These are phyloP conservation scores for Vicia faba DNA, from an alignment of 306 rosid genomes.

Conservation along the genomic window DNA sequence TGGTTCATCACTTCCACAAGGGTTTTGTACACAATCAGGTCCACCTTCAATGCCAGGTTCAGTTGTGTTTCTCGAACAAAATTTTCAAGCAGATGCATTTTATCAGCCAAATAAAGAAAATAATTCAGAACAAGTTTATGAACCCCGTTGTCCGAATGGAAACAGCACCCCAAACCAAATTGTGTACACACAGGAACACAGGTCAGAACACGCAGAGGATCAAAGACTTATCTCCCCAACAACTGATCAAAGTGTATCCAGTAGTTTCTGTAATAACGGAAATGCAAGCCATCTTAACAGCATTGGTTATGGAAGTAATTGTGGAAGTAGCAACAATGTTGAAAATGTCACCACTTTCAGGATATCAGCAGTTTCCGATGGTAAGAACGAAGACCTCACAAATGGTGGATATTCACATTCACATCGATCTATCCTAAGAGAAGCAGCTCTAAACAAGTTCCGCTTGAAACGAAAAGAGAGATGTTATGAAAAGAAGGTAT, in stretches of 20 bases:
- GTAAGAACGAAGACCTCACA: conserved; percentile 61
- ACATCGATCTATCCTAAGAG: conserved; percentile 67
- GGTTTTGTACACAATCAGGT: conserved; percentile 56
- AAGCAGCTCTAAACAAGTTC: conserved; percentile 86
- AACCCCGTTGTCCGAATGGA: conserved; percentile 41
- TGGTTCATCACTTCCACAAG: conserved; percentile 59
- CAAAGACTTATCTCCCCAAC: conserved; percentile 61
- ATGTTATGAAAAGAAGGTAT: conserved; percentile 94
- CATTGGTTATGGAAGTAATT: conserved; percentile 76
- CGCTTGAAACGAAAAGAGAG: conserved; percentile 93
- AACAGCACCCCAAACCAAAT: conserved; percentile 43
- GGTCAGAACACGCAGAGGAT: conserved; percentile 57
- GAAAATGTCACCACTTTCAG: conserved; percentile 52
- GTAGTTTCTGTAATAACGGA: conserved; percentile 77
- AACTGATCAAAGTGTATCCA: conserved; percentile 73
- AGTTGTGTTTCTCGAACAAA: conserved; percentile 53
- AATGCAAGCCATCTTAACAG: conserved; percentile 54
- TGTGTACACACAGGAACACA: conserved; percentile 51
- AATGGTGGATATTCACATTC: conserved; percentile 49
- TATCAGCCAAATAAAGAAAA: conserved; percentile 55
- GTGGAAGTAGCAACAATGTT: conserved; percentile 68
- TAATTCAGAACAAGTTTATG: conserved; percentile 52
- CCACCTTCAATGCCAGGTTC: conserved; percentile 54
- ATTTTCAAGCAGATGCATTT: conserved; percentile 55
- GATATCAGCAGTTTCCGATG: conserved; percentile 53